phyloP scores from a whole-genome alignment of 495 filamentous ascomycete species.

The Aspergillus diversus region DNA sequence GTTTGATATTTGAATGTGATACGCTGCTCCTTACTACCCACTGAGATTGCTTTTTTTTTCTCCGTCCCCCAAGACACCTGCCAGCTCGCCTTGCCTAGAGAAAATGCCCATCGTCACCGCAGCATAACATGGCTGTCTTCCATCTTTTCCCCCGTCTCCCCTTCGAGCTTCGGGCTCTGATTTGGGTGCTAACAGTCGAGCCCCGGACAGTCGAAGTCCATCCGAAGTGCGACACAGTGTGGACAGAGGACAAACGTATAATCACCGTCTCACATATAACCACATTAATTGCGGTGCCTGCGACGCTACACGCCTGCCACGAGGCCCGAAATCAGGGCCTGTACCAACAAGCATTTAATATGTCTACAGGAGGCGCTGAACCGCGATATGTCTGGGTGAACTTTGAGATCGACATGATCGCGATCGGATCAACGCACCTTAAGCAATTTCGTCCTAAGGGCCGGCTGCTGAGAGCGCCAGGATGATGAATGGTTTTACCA shows the following conservation, averaged over 20 bases:
- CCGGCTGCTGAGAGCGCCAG: not conserved
- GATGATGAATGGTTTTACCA: conserved; percentile 1
- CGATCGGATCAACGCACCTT: not conserved
- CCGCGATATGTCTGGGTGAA: conserved; percentile 11
- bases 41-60: too few relatives aligned
- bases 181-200: conserved; percentile 4
- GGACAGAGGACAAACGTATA: not conserved
- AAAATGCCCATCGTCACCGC: not conserved
- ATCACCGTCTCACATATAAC: not conserved
- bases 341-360: conserved; percentile 2
- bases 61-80: too few relatives aligned
- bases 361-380: not conserved
- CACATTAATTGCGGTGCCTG: not conserved
- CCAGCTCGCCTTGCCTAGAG: too few relatives aligned
- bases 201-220: conserved; percentile 6
- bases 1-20: too few relatives aligned
- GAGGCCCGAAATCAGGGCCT: not conserved
- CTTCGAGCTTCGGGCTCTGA: conserved; percentile 2
- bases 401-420: conserved; percentile 9
- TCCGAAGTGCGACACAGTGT: not conserved
- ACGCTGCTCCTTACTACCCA: too few relatives aligned
- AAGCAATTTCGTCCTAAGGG: not conserved
- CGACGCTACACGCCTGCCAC: not conserved
- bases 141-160: conserved; percentile 3
- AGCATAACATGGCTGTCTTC: not conserved